Conservation (phyloP, 495 filamentous ascomycete genomes). For the Penicillium arizonense region DNA sequence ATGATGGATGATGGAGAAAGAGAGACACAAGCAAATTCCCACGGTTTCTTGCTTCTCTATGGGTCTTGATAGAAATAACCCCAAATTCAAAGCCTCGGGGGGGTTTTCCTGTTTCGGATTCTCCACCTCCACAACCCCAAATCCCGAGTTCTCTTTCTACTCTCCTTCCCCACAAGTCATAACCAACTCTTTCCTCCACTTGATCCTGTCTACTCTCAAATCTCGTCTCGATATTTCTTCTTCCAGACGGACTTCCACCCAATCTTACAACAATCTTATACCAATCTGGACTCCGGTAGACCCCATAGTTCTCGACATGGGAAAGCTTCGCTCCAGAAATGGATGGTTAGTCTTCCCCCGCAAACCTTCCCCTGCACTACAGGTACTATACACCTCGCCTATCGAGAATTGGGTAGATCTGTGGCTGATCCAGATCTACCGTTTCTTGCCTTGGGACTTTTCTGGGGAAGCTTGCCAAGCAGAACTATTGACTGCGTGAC, state of each 20-base stretch:
- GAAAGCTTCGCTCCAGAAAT: constrained; percentile 11
- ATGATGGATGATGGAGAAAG: neutral
- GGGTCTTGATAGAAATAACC: neutral
- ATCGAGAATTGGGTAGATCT: neutral
- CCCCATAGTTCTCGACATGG: constrained; percentile 4
- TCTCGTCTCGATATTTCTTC: constrained; percentile 9
- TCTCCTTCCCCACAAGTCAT: neutral
- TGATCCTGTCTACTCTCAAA: neutral
- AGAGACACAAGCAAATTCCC: neutral
- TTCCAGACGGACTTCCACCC: neutral
- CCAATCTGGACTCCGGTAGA: neutral
- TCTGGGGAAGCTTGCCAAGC: neutral
- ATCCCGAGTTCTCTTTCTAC: constrained; percentile 1
- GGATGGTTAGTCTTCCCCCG: constrained; percentile 8
- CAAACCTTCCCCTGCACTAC: neutral
- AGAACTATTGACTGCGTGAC: constrained; percentile 2
- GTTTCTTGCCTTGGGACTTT: neutral
- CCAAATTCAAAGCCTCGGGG: constrained; percentile 2
- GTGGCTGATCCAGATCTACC: neutral
- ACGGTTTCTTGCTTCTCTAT: neutral
- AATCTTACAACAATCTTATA: neutral
- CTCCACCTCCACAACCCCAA: constrained; percentile 1
- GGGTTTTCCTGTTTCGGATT: neutral
- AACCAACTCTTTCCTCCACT: neutral
- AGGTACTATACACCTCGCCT: constrained; percentile 1